Percentiles rank a stretch among this genome's conserved stretches.
phyloP scores from a whole-genome alignment of 2,329 filamentous ascomycete species.

The Trichoderma semiorbis region DNA sequence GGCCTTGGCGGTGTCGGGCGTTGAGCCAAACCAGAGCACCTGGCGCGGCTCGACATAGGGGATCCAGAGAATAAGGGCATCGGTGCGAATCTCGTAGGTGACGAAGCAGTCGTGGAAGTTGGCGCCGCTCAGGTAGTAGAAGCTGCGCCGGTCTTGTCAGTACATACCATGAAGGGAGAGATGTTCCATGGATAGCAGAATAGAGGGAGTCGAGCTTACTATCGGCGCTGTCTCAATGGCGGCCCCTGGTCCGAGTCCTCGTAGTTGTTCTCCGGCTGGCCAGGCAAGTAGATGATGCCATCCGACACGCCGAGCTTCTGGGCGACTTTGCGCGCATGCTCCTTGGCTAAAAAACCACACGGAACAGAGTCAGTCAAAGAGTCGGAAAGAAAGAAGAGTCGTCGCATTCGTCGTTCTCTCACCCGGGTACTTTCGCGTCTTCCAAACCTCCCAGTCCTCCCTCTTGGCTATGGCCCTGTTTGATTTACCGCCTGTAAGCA shows the following conservation, averaged over 20 bases:
- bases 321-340: conserved; percentile 55
- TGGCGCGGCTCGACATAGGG: conserved; percentile 62
- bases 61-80: conserved; percentile 69
- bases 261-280: conserved; percentile 48
- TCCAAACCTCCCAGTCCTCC: conserved; percentile 14
- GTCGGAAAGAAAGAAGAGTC: not conserved
- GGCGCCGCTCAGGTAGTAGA: conserved; percentile 56
- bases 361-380: not conserved
- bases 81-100: conserved; percentile 56
- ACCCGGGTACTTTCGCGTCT: conserved; percentile 38
- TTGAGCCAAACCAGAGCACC: conserved; percentile 62
- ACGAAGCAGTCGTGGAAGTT: conserved; percentile 53
- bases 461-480: conserved; percentile 11
- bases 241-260: conserved; percentile 58
- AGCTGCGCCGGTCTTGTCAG: conserved; percentile 37
- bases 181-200: not conserved
- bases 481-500: not conserved
- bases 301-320: conserved; percentile 45
- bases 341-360: conserved; percentile 42
- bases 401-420: conserved; percentile 9
- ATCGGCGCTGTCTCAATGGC: conserved; percentile 55
- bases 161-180: not conserved
- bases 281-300: conserved; percentile 56
- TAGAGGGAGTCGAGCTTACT: conserved; percentile 41
- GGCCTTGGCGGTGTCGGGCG: conserved; percentile 59